Conservation (phyloP, 73 alveolate species). For the Stentor coeruleus region DNA sequence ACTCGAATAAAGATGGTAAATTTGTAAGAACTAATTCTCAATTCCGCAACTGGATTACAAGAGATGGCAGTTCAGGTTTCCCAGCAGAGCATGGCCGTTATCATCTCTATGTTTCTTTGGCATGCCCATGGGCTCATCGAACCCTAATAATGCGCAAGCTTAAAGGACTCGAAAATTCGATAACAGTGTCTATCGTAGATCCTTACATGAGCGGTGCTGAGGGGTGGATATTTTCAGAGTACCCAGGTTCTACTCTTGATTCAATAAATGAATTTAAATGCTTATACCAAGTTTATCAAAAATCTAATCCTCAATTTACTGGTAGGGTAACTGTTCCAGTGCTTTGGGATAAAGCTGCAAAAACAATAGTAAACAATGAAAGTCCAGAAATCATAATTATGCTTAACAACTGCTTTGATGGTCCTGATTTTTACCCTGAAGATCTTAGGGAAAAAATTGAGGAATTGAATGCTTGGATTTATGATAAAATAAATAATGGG, state of each 20-base stretch:
- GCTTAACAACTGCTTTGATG: constrained; percentile 28
- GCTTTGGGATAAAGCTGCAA: constrained; percentile 45
- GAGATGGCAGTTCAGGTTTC: not conserved
- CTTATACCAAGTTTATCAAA: constrained; percentile 23
- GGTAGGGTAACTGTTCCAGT: constrained; percentile 41
- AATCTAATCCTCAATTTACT: not conserved
- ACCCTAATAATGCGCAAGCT: constrained; percentile 19
- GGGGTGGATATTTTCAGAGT: constrained; percentile 20
- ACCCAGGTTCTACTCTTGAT: constrained; percentile 33
- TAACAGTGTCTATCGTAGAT: constrained; percentile 30
- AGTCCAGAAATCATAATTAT: constrained; percentile 32
- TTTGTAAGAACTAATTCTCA: constrained; percentile 9
- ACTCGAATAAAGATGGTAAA: not conserved
- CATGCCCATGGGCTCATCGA: constrained; percentile 59
- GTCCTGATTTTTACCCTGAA: constrained; percentile 31
- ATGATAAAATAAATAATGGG: constrained; percentile 54
- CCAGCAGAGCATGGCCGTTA: constrained; percentile 28
- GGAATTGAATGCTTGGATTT: constrained; percentile 47
- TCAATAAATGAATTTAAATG: not conserved
- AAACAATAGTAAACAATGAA: constrained; percentile 41
- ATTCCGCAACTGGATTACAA: not conserved
- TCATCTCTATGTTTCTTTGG: constrained; percentile 40
- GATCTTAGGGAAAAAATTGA: constrained; percentile 25
- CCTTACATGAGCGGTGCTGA: constrained; percentile 1
- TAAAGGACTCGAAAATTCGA: constrained; percentile 42